Percentiles rank a stretch among this genome's conserved stretches.
Evolutionary conservation across 352 stramenopile species (phyloP).

Genomic region (Globisporangium takayamanum): DNA sequence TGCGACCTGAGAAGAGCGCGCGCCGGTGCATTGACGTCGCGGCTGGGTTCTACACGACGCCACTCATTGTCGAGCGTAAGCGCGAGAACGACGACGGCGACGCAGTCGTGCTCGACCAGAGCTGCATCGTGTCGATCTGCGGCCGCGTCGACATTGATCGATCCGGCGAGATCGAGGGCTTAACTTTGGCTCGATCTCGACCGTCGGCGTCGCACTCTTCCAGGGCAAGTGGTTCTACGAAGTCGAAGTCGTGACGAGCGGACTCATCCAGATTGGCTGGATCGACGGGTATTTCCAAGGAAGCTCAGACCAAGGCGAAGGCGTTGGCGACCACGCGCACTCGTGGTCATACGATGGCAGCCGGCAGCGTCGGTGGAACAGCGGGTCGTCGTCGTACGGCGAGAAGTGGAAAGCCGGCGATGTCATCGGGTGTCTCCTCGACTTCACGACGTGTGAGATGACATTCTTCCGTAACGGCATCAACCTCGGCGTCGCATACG

Average conservation of each 20-base stretch:
- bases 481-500: slow-evolving; percentile 72
- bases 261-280: slow-evolving; percentile 92
- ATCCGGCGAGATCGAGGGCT: slow-evolving; percentile 77
- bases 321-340: slow-evolving; percentile 87
- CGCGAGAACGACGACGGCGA: slow-evolving; percentile 78
- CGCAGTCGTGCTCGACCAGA: slow-evolving; percentile 51
- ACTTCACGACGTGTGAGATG: slow-evolving; percentile 79
- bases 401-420: slow-evolving; percentile 89
- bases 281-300: slow-evolving; percentile 89
- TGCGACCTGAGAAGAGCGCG: slow-evolving; percentile 74
- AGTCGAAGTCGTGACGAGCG: slow-evolving; percentile 86
- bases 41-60: slow-evolving; percentile 85
- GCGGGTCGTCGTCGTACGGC: slow-evolving; percentile 82
- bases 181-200: slow-evolving; percentile 88
- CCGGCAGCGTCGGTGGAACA: slow-evolving; percentile 89
- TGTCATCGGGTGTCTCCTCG: slow-evolving; percentile 87
- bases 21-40: slow-evolving; percentile 75
- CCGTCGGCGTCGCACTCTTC: slow-evolving; percentile 63
- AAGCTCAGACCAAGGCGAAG: slow-evolving; percentile 88
- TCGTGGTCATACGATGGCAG: slow-evolving; percentile 93
- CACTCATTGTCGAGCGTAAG: slow-evolving; percentile 78
- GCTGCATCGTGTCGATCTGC: slow-evolving; percentile 56
- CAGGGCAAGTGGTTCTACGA: slow-evolving; percentile 93
- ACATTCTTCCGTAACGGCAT: slow-evolving; percentile 87
- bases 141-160: slow-evolving; percentile 83